phyloP scores from a whole-genome alignment of 331 rosid genomes.

The Pyrus hybrid region DNA sequence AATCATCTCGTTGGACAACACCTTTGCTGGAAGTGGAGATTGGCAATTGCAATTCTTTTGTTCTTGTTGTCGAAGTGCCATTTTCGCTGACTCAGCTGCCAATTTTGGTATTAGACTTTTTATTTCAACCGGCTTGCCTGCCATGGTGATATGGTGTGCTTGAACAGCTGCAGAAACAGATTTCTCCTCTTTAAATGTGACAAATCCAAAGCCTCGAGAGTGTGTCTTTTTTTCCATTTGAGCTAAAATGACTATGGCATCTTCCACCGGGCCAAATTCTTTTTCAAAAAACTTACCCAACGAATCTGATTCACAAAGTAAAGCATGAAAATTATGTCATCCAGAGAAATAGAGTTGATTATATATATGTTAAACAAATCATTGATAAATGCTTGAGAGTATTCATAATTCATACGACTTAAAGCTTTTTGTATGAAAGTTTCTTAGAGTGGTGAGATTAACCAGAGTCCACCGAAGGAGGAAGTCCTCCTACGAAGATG shows the following conservation, averaged over 20 bases:
- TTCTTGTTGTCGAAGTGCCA: constrained; percentile 2
- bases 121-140: constrained; percentile 30
- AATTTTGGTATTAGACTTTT: constrained; percentile 20
- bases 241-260: constrained; percentile 21
- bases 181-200: constrained; percentile 29
- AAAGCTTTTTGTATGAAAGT: neutral
- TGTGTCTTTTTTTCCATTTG: constrained; percentile 14
- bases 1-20: neutral
- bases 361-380: neutral
- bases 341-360: neutral
- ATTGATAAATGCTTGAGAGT: neutral
- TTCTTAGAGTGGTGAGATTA: neutral
- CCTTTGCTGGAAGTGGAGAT: neutral
- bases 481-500: constrained; percentile 36
- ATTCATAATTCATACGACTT: neutral
- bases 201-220: constrained; percentile 40
- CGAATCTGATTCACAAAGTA: constrained; percentile 13
- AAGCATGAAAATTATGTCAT: neutral
- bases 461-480: constrained; percentile 29
- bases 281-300: constrained; percentile 24
- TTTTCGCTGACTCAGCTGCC: constrained; percentile 1
- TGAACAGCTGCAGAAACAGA: constrained; percentile 21
- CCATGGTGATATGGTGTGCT: constrained; percentile 16
- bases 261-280: constrained; percentile 31
- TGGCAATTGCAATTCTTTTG: neutral